Evolutionary conservation across 108 stramenopile species (phyloP).

Genomic region (Stephanodiscus triporus): DNA sequence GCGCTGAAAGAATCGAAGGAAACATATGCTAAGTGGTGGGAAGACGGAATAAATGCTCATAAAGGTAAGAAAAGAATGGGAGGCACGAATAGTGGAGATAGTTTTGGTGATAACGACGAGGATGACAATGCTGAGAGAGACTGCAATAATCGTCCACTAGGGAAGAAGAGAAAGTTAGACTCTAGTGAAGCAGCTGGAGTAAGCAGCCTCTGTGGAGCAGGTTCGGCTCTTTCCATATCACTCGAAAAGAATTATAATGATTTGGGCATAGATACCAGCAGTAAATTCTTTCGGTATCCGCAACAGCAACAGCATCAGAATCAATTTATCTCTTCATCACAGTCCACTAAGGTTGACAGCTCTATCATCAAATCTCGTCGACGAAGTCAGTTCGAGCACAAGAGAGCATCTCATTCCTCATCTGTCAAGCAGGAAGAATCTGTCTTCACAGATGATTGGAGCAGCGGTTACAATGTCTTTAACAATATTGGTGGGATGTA

Average conservation of each 20-base stretch:
- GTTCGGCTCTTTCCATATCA: constrained; percentile 36
- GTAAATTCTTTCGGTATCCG: background rate
- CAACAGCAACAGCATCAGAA: background rate
- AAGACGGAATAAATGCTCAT: constrained; percentile 25
- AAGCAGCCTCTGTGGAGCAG: background rate
- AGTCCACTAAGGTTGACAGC: constrained; percentile 27
- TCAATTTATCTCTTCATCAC: background rate
- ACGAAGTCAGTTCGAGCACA: constrained; percentile 26
- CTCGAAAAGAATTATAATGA: constrained; percentile 39
- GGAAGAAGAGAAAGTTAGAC: constrained; percentile 35
- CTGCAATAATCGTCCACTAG: background rate
- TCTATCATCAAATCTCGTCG: constrained; percentile 47
- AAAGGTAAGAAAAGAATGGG: constrained; percentile 15
- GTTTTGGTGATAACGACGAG: constrained; percentile 4
- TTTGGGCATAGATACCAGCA: constrained; percentile 27
- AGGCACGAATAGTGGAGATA: constrained; percentile 14
- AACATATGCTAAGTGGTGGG: constrained; percentile 52
- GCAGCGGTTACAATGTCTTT: constrained; percentile 35
- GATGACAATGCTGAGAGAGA: background rate
- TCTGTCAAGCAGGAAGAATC: background rate
- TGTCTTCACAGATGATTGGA: background rate
- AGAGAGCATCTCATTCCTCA: background rate
- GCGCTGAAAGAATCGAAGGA: constrained; percentile 53
- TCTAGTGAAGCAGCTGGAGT: constrained; percentile 13
- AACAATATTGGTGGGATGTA: constrained; percentile 50